Evolutionary conservation across 768 basidiomycete genomes (phyloP), one percentile per base, ranked within the genome.

Genomic region (Leucogyrophana mollusca): DNA sequence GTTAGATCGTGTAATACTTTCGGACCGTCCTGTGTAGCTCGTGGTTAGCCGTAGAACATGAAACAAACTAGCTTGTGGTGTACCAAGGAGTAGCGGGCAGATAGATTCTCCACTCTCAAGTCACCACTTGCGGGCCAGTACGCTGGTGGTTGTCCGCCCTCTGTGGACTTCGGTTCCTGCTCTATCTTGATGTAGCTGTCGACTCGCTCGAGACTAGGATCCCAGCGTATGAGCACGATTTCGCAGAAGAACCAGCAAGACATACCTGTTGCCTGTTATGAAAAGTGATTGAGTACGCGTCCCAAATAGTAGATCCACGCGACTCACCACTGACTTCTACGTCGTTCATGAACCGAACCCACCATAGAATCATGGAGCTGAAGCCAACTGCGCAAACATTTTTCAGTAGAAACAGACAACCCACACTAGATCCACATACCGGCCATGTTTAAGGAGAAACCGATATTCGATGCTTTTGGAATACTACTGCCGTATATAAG

Each of bases 81-180:
- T 48, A 69, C 70, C 4, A 43, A 32, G 18, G 73, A 73, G 50
- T 79, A 79, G 33, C 68, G 62, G 0, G 82, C 82, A 10, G 70
- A 74, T 4, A 83, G 62, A 27, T 74, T 69, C 49, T 83, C 74
- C 1, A 81, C 74, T 3, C 61, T 54, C 16, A 83, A 64, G 10
- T 70, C 63, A 1, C 82, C 82, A 22, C 75, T 77, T 1, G 81
- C 69, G 4, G 82, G 82, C 82, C 82, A 85, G 46, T 80, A 77
- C 0, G 82, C 82, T 4, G 82, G 80, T 3, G 82, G 82, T 14
- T 71, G 57, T 3, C 74, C 73, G 5, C 64, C 50, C 21, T 61
- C 50, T 0, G 67, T 68, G 1, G 72, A 51, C 43, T 67, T 64
- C 0, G 72, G 70, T 56, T 84, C 82, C 47, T 79, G 77, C 40